Evolutionary conservation across 345 rosid genomes (phyloP).

Genomic region (Euclidium syriacum): DNA sequence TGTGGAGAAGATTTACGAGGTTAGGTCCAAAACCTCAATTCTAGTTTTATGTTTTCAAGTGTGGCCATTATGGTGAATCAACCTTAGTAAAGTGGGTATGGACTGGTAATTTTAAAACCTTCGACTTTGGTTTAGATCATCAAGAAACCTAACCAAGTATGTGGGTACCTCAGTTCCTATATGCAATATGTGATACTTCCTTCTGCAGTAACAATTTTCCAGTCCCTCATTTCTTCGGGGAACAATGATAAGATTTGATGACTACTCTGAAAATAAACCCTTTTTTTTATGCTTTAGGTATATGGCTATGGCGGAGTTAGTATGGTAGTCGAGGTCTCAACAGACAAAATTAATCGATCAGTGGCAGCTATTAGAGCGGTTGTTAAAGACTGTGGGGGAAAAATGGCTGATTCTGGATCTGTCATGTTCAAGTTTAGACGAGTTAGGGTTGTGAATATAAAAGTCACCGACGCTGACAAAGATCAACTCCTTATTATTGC

Average conservation of each 20-base stretch:
- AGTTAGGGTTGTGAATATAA: slow-evolving; percentile 68
- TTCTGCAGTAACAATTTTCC: neutral
- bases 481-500: slow-evolving; percentile 73
- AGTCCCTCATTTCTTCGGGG: neutral
- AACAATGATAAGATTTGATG: neutral
- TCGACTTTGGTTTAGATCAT: neutral
- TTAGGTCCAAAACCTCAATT: slow-evolving; percentile 17
- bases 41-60: slow-evolving; percentile 8
- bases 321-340: slow-evolving; percentile 82
- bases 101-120: neutral
- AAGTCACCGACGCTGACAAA: slow-evolving; percentile 66
- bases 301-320: slow-evolving; percentile 96
- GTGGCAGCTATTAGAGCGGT: slow-evolving; percentile 80
- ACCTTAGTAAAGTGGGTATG: neutral
- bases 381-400: slow-evolving; percentile 83
- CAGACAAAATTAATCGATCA: slow-evolving; percentile 83
- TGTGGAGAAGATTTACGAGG: slow-evolving; percentile 88
- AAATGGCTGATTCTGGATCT: slow-evolving; percentile 96
- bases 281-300: slow-evolving; percentile 43
- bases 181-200: neutral
- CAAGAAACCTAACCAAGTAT: neutral
- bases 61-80: neutral
- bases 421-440: slow-evolving; percentile 88
- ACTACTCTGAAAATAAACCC: neutral
- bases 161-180: neutral